Percentiles rank a stretch among this genome's conserved stretches.
These are phyloP conservation scores for Proliferodiscus dingleyae DNA, from an alignment of 2,329 filamentous ascomycete species.

Conservation along the genomic window DNA sequence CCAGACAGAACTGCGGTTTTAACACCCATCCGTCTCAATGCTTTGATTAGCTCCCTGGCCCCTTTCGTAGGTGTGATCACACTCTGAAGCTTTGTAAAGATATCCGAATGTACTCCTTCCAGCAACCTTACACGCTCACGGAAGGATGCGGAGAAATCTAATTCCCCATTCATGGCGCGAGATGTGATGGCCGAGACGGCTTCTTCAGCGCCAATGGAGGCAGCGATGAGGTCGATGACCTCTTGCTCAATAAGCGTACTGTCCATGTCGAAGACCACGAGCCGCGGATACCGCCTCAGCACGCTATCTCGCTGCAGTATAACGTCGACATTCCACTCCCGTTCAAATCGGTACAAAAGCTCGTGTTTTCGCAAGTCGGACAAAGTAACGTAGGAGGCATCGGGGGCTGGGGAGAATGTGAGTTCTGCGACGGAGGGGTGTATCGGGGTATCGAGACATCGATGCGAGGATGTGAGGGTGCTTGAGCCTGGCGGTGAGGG, in stretches of 20 bases:
- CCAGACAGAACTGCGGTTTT: constrained; percentile 89
- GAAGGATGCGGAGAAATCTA: constrained; percentile 84
- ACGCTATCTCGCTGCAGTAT: constrained; percentile 69
- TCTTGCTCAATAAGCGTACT: constrained; percentile 95
- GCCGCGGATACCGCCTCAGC: constrained; percentile 72
- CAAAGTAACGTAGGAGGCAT: constrained; percentile 59
- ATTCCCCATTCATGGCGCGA: constrained; percentile 91
- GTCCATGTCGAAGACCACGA: constrained; percentile 98
- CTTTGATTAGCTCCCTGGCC: constrained; percentile 67
- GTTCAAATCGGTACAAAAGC: constrained; percentile 77
- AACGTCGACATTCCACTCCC: constrained; percentile 84
- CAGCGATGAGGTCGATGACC: constrained; percentile 92
- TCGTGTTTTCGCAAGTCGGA: constrained; percentile 73
- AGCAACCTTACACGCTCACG: constrained; percentile 75
- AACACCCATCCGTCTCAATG: constrained; percentile 72
- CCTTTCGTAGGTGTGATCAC: constrained; percentile 79
- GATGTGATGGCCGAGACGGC: constrained; percentile 85
- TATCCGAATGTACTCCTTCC: constrained; percentile 69
- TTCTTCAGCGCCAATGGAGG: constrained; percentile 74
- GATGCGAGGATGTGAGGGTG: constrained; percentile 56
- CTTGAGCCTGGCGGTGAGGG: constrained; percentile 47
- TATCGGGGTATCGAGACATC: constrained; percentile 56
- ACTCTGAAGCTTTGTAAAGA: constrained; percentile 73
- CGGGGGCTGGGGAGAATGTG: constrained; percentile 55
- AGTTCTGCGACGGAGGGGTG: constrained; percentile 63